Conservation (phyloP, 495 filamentous ascomycete species). For the Cercophora sp. region DNA sequence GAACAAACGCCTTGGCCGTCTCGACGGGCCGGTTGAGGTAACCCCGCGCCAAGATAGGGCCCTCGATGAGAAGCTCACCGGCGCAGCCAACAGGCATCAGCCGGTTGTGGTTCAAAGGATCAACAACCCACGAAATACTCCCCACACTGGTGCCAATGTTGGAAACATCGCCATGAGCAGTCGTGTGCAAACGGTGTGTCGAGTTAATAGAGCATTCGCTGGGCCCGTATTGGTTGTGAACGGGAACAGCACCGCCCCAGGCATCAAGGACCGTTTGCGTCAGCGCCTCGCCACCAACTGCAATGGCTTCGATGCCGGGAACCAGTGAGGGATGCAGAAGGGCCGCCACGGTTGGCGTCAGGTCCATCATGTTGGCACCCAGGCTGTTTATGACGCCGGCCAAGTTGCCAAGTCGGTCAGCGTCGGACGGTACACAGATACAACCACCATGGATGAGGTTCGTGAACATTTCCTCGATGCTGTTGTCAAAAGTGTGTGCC, state of each 20-base stretch:
- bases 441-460: slow-evolving; percentile 42
- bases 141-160: slow-evolving; percentile 21
- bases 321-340: slow-evolving; percentile 26
- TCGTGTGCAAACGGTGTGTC: slow-evolving; percentile 14
- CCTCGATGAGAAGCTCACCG: slow-evolving; percentile 75
- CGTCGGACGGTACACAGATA: slow-evolving; percentile 31
- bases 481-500: slow-evolving; percentile 56
- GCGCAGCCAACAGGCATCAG: slow-evolving; percentile 63
- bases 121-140: slow-evolving; percentile 46
- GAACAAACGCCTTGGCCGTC: slow-evolving; percentile 49
- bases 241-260: slow-evolving; percentile 12
- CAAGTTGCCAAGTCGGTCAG: slow-evolving; percentile 15
- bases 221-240: slow-evolving; percentile 29
- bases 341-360: slow-evolving; percentile 20
- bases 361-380: slow-evolving; percentile 22
- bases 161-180: slow-evolving; percentile 4
- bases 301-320: slow-evolving; percentile 25
- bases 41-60: slow-evolving; percentile 50
- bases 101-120: slow-evolving; percentile 53
- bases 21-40: slow-evolving; percentile 66
- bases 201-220: slow-evolving; percentile 26
- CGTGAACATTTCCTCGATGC: slow-evolving; percentile 53
- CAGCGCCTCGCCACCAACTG: slow-evolving; percentile 26
- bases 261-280: slow-evolving; percentile 12
- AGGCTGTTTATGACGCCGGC: slow-evolving; percentile 14